Evolutionary conservation across 306 rosid species (phyloP).

Genomic region (Vigna radiata): DNA sequence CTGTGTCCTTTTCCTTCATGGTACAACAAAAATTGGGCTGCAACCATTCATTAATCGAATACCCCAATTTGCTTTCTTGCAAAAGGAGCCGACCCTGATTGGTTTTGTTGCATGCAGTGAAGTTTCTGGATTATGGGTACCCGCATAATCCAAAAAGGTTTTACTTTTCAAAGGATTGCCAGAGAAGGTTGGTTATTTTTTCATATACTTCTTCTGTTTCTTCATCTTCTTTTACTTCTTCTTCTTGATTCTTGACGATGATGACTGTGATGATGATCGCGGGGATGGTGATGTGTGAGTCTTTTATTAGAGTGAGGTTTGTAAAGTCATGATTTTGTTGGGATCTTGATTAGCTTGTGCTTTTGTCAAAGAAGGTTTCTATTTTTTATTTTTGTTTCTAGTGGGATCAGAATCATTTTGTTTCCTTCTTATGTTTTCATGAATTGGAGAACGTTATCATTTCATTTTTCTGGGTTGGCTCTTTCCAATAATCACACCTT

Average conservation of each 20-base stretch:
- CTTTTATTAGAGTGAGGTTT: conserved; percentile 16
- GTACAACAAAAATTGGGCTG: conserved; percentile 29
- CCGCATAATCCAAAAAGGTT: conserved; percentile 44
- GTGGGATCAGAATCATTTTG: conserved; percentile 58
- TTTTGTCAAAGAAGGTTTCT: conserved; percentile 49
- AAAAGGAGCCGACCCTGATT: conserved; percentile 47
- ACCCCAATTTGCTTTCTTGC: conserved; percentile 37
- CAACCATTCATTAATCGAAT: conserved; percentile 15
- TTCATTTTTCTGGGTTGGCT: conserved; percentile 43
- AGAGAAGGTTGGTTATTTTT: conserved; percentile 54
- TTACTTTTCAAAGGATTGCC: conserved; percentile 46
- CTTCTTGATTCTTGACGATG: not conserved
- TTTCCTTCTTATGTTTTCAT: conserved; percentile 47
- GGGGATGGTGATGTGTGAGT: conserved; percentile 6
- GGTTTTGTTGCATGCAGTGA: conserved; percentile 50
- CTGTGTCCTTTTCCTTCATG: conserved; percentile 49
- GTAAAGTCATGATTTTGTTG: conserved; percentile 44
- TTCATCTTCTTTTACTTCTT: not conserved
- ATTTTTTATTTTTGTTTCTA: conserved; percentile 27
- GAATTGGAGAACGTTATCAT: conserved; percentile 30
- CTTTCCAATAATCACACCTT: conserved; percentile 39
- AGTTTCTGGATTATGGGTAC: conserved; percentile 51
- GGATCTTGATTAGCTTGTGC: conserved; percentile 56
- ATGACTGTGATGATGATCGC: not conserved
- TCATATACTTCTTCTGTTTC: conserved; percentile 24